Evolutionary conservation across 768 basidiomycete species (phyloP).

Genomic region (Gymnopilus dilepis): DNA sequence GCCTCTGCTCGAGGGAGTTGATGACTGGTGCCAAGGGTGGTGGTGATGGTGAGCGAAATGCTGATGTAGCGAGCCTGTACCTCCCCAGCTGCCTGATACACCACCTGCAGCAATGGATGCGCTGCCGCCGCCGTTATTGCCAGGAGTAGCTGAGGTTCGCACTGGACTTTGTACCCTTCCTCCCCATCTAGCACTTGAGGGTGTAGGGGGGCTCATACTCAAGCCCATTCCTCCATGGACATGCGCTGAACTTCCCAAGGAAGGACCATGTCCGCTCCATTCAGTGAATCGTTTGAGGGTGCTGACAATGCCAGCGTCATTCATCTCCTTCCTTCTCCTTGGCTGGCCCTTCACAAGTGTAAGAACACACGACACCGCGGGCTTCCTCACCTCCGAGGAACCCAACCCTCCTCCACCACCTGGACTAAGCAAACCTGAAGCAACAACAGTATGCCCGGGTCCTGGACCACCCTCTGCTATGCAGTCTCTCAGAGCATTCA

Average conservation of each 20-base stretch:
- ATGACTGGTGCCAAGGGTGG: neutral
- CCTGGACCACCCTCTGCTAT: conserved; percentile 46
- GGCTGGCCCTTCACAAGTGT: conserved; percentile 56
- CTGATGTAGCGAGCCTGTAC: conserved; percentile 26
- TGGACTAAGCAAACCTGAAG: neutral
- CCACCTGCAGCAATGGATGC: neutral
- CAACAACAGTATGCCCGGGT: neutral
- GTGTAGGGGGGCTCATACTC: conserved; percentile 17
- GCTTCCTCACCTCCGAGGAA: conserved; percentile 55
- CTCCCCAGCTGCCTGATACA: conserved; percentile 31
- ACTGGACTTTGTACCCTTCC: conserved; percentile 5
- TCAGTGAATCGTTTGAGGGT: conserved; percentile 49
- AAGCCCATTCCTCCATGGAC: conserved; percentile 19
- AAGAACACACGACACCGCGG: conserved; percentile 63
- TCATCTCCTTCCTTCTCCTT: conserved; percentile 36
- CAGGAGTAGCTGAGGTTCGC: neutral
- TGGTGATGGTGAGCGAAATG: conserved; percentile 18
- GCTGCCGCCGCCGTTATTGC: neutral
- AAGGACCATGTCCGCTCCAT: conserved; percentile 36
- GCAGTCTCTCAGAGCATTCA: conserved; percentile 57
- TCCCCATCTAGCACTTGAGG: conserved; percentile 15
- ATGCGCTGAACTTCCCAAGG: conserved; percentile 16
- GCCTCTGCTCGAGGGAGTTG: conserved; percentile 10
- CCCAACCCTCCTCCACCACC: conserved; percentile 30
- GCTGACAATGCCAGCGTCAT: conserved; percentile 45